Evolutionary conservation across 148 eudicot genomes (phyloP), one percentile per base, ranked within the genome.

Genomic region (Rhododendron griersonianum): DNA sequence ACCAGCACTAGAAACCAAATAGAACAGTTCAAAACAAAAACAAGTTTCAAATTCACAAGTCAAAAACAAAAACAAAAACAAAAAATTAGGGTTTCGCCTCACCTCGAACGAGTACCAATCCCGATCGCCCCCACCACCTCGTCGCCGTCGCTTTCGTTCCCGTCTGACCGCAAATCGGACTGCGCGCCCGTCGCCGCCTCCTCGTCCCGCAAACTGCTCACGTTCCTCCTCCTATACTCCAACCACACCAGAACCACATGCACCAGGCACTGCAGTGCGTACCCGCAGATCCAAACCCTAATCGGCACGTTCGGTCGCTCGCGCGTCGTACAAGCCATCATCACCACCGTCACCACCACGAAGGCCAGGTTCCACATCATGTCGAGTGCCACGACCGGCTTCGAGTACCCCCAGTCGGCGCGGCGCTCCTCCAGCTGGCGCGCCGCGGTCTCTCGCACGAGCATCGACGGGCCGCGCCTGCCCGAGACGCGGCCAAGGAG

Each of bases 331-430:
- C 90, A 93, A 15, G 86, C 35, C 91, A 96, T 35, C 91, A 95
- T 86, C 44, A 89, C 93, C 4, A 92, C 76, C 4, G 98, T 90
- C 1, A 87, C 96, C 5, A 89, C 87, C 11, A 96, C 96, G 61
- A 96, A 96, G 7, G 91, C 90, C 77, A 93, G n/a, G 84, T 96
- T 96, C 99, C 99, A 96, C 85, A 91, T n/a, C 75, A 96, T 91
- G 77, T 96, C 99, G 23, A 96, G 87, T 14, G 98, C 96, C 81
- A 96, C 99, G 11, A 96, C 98, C 11, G 98, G 99, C 91, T 89
- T 93, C 11, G 99, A 95, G 91, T 95, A 96, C 0, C 98, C 98
- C 99, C 99, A 96, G 57, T 96, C 98, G 19, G 94, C 96, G 15
- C 98, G 95, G 2, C 99, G 92, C 74, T 93, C 95, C 77, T 94